A percentile compares a stretch with the other conserved stretches of the same genome.
phyloP scores from a whole-genome alignment of 148 eudicot genomes.

The Rhododendron williamsianum region DNA sequence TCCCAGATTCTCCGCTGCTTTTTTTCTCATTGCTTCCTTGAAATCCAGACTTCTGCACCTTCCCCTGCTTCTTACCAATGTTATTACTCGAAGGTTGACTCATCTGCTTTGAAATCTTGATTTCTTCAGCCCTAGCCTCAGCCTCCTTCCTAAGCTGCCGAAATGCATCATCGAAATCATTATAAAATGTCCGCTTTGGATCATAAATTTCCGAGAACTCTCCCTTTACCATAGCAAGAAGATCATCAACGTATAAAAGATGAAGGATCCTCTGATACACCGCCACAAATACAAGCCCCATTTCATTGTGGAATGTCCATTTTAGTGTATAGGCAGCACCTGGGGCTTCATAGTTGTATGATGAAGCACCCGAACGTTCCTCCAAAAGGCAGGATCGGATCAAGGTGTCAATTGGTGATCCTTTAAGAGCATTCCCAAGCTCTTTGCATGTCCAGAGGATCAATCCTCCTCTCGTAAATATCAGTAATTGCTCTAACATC shows the following conservation, averaged over 20 bases:
- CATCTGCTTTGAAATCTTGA: slow-evolving; percentile 71
- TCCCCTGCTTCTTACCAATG: slow-evolving; percentile 52
- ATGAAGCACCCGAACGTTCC: slow-evolving; percentile 83
- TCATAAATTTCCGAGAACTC: slow-evolving; percentile 79
- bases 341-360: slow-evolving; percentile 70
- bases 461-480: slow-evolving; percentile 93
- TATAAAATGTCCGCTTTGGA: slow-evolving; percentile 57
- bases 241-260: slow-evolving; percentile 86
- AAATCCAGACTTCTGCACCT: slow-evolving; percentile 41
- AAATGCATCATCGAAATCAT: slow-evolving; percentile 69
- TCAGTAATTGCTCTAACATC: slow-evolving; percentile 91
- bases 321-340: slow-evolving; percentile 83
- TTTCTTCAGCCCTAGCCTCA: slow-evolving; percentile 83
- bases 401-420: slow-evolving; percentile 88
- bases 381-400: slow-evolving; percentile 90
- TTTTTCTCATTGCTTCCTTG: slow-evolving; percentile 63
- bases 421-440: slow-evolving; percentile 78
- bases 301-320: slow-evolving; percentile 92
- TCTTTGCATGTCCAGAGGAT: slow-evolving; percentile 97
- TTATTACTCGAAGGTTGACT: slow-evolving; percentile 29
- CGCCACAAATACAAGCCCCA: slow-evolving; percentile 92
- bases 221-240: slow-evolving; percentile 81
- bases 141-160: slow-evolving; percentile 87
- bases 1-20: slow-evolving; percentile 47
- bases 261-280: slow-evolving; percentile 87